phyloP scores from a whole-genome alignment of 148 eudicot genomes.

The Amaranthus cruentus region DNA sequence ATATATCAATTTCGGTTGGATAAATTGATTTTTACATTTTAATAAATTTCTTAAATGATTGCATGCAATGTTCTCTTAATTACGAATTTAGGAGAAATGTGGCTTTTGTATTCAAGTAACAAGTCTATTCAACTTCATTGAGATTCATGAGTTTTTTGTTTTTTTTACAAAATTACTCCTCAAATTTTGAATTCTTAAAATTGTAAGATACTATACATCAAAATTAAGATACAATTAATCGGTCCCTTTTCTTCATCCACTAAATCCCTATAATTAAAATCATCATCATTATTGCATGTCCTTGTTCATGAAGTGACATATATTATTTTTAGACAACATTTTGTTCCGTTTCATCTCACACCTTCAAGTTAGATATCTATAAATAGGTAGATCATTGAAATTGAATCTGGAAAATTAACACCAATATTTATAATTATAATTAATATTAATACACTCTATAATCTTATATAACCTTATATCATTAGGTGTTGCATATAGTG shows the following conservation, averaged over 20 bases:
- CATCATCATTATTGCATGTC: not conserved
- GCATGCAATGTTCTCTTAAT: no score
- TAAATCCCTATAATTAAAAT: not conserved
- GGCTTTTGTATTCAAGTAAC: no score
- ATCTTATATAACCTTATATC: not conserved
- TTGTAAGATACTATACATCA: not conserved
- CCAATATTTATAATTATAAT: not conserved
- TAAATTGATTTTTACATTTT: no score
- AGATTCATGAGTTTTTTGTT: not conserved
- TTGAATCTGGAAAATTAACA: not conserved
- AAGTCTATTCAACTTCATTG: no score
- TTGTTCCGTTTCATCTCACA: constrained; percentile 4
- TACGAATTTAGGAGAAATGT: no score
- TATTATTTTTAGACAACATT: not conserved
- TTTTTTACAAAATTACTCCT: not conserved
- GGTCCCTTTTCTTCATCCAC: not conserved
- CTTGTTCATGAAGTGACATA: not conserved
- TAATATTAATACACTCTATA: not conserved
- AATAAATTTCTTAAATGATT: no score
- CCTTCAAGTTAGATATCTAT: not conserved
- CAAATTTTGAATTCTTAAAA: not conserved
- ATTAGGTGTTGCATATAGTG: constrained; percentile 6
- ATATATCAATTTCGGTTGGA: no score
- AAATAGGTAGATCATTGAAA: not conserved
- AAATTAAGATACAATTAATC: not conserved